Evolutionary conservation across 2,329 filamentous ascomycete species (phyloP), one percentile per base, ranked within the genome.

Genomic region (Fusarium napiforme): DNA sequence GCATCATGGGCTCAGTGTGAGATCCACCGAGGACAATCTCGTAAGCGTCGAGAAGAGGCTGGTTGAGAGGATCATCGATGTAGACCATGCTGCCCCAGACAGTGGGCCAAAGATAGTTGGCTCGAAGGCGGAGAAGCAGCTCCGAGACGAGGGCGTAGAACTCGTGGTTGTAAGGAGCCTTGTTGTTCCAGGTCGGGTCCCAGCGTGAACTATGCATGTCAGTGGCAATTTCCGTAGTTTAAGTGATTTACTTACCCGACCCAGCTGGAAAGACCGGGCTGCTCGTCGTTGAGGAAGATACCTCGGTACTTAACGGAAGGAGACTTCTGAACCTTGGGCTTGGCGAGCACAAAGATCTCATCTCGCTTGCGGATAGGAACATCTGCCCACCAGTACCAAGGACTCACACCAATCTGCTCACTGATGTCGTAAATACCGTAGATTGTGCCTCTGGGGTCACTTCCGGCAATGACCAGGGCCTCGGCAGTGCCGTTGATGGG

Each of bases 41-140:
- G 78, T 90, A 94, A n/a, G 91, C 91, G 75, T 94, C 91, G 0
- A 92, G 91, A 9, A 93, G 85, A 1, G 90, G 88, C 77, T 93
- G 91, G 74, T 91, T 94, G 36, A 86, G 84, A 6, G 88, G 84
- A 77, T 94, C 92, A 69, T 94, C 93, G 3, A 93, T 87, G 77
- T 91, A 89, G 77, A 94, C 93, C 86, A 93, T 93, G 71, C 87
- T 88, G 10, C 87, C 88, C 93, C 92, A 94, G 78, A 89, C 85
- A 2, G 91, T 88, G 1, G 92, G 93, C 92, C 93, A 94, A 56
- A 94, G 83, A 76, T 93, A 94, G 80, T 94, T 94, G 21, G 92
- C 92, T 42, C 89, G 87, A 34, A 93, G 85, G 11, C 93, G 87
- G 10, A 94, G 87, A 3, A 94, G 82, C 3, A 94, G 84, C 82